Base-by-base conservation (phyloP, 495 filamentous ascomycete species). In the Parathielavia hyrcaniae region DNA sequence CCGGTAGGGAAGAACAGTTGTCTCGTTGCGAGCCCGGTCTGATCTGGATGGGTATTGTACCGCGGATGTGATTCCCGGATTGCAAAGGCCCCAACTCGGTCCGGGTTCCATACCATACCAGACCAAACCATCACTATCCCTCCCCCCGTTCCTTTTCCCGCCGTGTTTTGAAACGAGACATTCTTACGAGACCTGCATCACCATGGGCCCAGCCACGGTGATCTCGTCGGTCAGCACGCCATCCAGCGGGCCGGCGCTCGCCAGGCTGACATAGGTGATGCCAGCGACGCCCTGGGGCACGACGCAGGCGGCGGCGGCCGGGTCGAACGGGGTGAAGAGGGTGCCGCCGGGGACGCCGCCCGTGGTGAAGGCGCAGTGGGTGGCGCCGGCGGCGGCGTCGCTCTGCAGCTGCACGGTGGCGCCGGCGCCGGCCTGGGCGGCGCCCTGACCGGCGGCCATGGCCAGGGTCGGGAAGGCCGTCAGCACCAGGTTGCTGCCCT, bases 281-380 rank as follows among this genome's bases (percentile, higher is more conserved):
- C 81, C 81, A n/a, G 75, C 73, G 35, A 83, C 61, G 56, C 70
- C 70, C 55, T 73, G 69, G 32, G 81, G 79, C 5, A 82, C 73
- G 8, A 65, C 64, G 64, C 81, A 83, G 53, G 79, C 81, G 23
- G 71, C 81, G 23, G 71, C 64, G 14, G 70, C 69, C 13, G 61
- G 57, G 39, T 64, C 61, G 64, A 84, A 79, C 23, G 73, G 56
- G 4, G 71, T 69, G 70, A 85, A 85, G 38, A 69, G 70, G 34
- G 79, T 80, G 51, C 79, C 80, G 53, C 79, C 77, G 50, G 73
- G 73, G 38, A 67, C 19, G 39, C 75, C 77, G 30, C 78, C 79
- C 46, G 75, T 76, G 34, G 81, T 79, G 69, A 85, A 86, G 34
- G 75, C 74, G 61, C 83, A 86, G 74, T 77, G 78, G 22, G 64